Base-by-base conservation (phyloP, 1,284 basidiomycete species). In the Ustilago hordei region DNA sequence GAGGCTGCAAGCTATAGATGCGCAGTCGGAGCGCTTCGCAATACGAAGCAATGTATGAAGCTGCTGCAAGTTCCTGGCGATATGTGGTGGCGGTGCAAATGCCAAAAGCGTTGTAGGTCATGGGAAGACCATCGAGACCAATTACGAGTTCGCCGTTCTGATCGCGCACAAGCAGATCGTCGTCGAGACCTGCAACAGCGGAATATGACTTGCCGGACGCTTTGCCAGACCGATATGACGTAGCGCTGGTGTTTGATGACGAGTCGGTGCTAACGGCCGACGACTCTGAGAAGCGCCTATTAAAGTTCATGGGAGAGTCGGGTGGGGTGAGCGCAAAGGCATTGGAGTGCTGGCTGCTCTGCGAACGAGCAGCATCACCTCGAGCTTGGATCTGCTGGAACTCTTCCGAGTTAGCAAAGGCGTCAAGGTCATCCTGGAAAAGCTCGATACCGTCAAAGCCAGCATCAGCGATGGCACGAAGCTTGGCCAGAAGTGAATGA, bases 141-240 rank as follows among this genome's bases (percentile, higher is more conserved):
- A 89, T 89, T 6, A 89, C 56, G 89, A 91, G 78, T 90, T 90
- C 83, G 87, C 89, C 64, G 87, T 86, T 23, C 88, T 90, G 73
- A 88, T 90, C 74, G 81, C 80, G 19, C 89, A 90, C 63, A 88
- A 88, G 75, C 80, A 84, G 88, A 64, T 82, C 79, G 59, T 67
- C 68, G 7, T 67, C 54, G 38, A 60, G 62, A 43, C 43, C 32
- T 31, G 59, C 43, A 4, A 60, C 56, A 11, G 59, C 55, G 45
- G 60, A 31, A 48, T 64, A 43, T 45, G 43, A 45, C 48, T 50
- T 50, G 28, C 28, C 32, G 5, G 12, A 5, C 4, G n/a, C 5
- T 2, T 5, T 41, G 39, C 12, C 11, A 9, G 55, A n/a, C 63
- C 81, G 86, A 39, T 61, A 64, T 3, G 61, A 73, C 8, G 65